These are phyloP conservation scores for Xylariaceae sp. DNA, from an alignment of 2,329 filamentous ascomycete species.

Conservation along the genomic window DNA sequence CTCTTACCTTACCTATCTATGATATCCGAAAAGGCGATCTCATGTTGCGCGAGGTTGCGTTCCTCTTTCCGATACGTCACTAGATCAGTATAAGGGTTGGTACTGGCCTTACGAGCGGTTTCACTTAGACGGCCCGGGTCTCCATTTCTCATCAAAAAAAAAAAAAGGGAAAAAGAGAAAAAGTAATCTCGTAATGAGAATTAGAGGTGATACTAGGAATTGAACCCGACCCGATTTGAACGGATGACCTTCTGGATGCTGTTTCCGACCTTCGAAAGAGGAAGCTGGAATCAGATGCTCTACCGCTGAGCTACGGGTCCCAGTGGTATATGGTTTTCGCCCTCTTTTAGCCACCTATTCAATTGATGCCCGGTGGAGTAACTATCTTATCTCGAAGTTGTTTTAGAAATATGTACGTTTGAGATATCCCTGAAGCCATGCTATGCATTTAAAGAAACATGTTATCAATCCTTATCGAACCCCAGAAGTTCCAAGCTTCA, in stretches of 20 bases:
- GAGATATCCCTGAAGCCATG: too few species aligned
- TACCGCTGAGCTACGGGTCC: constrained; percentile 14
- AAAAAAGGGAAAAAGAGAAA: background rate
- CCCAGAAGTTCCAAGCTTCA: background rate
- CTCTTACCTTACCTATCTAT: too few species aligned
- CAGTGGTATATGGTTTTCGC: background rate
- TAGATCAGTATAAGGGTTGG: too few species aligned
- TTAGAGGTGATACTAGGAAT: background rate
- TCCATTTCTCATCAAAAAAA: background rate
- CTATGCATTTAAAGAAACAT: background rate
- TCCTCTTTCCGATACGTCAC: too few species aligned
- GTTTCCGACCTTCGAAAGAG: background rate
- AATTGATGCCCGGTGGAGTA: background rate
- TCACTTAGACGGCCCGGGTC: too few species aligned
- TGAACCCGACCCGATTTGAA: too few species aligned
- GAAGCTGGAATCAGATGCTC: background rate
- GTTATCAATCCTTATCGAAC: constrained; percentile 14
- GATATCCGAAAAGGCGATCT: too few species aligned
- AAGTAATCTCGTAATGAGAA: background rate
- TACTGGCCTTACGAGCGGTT: too few species aligned
- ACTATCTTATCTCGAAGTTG: background rate
- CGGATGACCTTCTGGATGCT: background rate
- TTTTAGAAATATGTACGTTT: too few species aligned
- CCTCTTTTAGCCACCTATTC: background rate
- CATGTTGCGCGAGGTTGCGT: too few species aligned